phyloP scores from a whole-genome alignment of 345 rosid species.

The Turritis glabra region DNA sequence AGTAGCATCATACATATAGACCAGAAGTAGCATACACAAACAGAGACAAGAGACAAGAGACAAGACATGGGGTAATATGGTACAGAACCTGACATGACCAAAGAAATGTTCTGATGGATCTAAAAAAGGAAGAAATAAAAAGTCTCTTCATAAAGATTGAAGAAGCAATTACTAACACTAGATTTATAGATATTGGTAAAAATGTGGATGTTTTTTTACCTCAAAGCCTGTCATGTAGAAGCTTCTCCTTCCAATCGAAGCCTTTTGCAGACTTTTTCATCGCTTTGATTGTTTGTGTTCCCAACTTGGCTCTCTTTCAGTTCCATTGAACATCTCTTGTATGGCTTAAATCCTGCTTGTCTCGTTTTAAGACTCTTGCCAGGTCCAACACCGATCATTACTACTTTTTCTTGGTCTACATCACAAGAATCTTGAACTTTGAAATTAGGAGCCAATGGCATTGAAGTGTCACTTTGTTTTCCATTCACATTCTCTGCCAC shows the following conservation, averaged over 20 bases:
- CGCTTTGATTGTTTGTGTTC: conserved; percentile 52
- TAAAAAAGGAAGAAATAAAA: background rate
- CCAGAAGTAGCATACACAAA: conserved; percentile 33
- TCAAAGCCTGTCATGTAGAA: conserved; percentile 39
- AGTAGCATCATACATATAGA: conserved; percentile 32
- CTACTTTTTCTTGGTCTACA: conserved; percentile 54
- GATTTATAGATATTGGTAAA: conserved; percentile 21
- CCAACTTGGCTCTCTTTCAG: conserved; percentile 58
- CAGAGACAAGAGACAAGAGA: conserved; percentile 29
- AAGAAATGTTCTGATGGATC: conserved; percentile 34
- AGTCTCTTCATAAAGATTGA: conserved; percentile 17
- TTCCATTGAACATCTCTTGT: conserved; percentile 89
- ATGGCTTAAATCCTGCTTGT: conserved; percentile 91
- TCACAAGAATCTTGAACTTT: conserved; percentile 40
- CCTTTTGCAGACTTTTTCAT: conserved; percentile 82
- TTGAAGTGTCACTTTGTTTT: conserved; percentile 40
- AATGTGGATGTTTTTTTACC: conserved; percentile 24
- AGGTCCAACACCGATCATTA: conserved; percentile 56
- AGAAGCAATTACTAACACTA: conserved; percentile 28
- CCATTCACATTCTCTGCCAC: conserved; percentile 35
- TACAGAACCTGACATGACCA: conserved; percentile 28
- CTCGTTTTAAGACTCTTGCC: conserved; percentile 51
- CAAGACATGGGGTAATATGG: conserved; percentile 15
- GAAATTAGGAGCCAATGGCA: conserved; percentile 40
- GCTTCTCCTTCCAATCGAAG: conserved; percentile 82